phyloP scores from a whole-genome alignment of 2,329 filamentous ascomycete genomes.

The Hypoxylon sp. region DNA sequence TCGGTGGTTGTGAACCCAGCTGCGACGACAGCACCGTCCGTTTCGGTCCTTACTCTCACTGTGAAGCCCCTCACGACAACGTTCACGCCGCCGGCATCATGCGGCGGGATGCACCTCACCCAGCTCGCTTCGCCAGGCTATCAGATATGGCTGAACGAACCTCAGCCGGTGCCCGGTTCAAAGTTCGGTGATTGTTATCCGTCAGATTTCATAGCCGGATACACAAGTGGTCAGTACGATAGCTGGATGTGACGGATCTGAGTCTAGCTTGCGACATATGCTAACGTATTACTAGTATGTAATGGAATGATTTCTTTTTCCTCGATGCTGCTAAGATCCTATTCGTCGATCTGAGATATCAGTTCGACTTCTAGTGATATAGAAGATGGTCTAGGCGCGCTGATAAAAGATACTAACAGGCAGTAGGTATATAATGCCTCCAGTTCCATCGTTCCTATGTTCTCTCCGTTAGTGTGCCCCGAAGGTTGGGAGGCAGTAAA shows the following conservation, averaged over 20 bases:
- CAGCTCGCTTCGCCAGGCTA: constrained; percentile 44
- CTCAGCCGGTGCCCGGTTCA: constrained; percentile 38
- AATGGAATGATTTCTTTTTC: not conserved
- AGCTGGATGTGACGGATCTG: not conserved
- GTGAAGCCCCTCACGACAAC: constrained; percentile 40
- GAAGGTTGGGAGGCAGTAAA: constrained; percentile 34
- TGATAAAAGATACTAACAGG: constrained; percentile 13
- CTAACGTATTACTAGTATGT: constrained; percentile 38
- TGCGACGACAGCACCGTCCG: constrained; percentile 16
- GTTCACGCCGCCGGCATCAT: constrained; percentile 43
- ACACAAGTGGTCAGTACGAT: constrained; percentile 43
- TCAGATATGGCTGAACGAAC: constrained; percentile 45
- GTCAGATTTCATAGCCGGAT: constrained; percentile 37
- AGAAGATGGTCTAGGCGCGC: too few species aligned
- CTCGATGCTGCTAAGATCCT: not conserved
- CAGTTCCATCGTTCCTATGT: constrained; percentile 44
- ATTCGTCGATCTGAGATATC: not conserved
- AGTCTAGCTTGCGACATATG: not conserved
- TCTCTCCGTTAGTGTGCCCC: constrained; percentile 43
- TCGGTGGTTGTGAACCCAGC: not conserved
- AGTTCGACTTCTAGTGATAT: not conserved
- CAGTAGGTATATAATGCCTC: constrained; percentile 36
- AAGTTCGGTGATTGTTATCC: constrained; percentile 44
- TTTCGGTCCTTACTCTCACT: constrained; percentile 40
- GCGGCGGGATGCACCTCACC: constrained; percentile 38